Evolutionary conservation across 495 filamentous ascomycete species (phyloP), one percentile per base, ranked within the genome.

Genomic region (Aspergillus hancockii): DNA sequence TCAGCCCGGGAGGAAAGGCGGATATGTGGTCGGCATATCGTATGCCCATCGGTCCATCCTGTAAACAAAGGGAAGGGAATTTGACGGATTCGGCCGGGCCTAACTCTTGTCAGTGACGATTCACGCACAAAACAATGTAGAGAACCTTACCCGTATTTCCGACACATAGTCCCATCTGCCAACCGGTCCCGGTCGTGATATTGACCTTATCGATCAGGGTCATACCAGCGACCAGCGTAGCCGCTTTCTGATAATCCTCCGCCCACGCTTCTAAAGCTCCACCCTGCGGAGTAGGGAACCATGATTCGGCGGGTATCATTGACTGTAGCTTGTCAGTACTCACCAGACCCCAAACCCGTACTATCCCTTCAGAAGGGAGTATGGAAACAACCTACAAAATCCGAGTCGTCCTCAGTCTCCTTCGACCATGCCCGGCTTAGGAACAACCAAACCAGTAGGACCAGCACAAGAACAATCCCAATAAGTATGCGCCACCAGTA

Each of bases 131-230:
- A 19, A 21, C 21, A 41, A 28, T 4, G 8, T 45, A 28, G 8
- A 25, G 40, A 47, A 22, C 31, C 64, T 22, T 62, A 79, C 78
- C 78, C 8, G 92, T 97, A 71, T 96, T 97, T 18, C 93, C 94
- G 6, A 98, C 92, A 55, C 92, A 94, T 49, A 92, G 79, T 0
- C 88, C 91, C 88, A 93, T 93, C 69, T 82, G 77, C 93, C 93
- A 97, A 8, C 94, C 93, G 0, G 86, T 92, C 0, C 93, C 93
- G 0, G 93, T 96, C 0, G 94, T 97, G 62, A 97, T 80, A 71
- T 97, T 97, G 55, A 98, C 90, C 71, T 97, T 98, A 68, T 97
- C 93, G 28, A 88, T 77, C 38, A 98, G 73, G 10, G 84, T 91
- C 93, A 98, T 96, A 68, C 82, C 80, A 53, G 75, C 69, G 0